Conservation (phyloP, 2,329 filamentous ascomycete species). For the Pseudophaeomoniella oleicola region DNA sequence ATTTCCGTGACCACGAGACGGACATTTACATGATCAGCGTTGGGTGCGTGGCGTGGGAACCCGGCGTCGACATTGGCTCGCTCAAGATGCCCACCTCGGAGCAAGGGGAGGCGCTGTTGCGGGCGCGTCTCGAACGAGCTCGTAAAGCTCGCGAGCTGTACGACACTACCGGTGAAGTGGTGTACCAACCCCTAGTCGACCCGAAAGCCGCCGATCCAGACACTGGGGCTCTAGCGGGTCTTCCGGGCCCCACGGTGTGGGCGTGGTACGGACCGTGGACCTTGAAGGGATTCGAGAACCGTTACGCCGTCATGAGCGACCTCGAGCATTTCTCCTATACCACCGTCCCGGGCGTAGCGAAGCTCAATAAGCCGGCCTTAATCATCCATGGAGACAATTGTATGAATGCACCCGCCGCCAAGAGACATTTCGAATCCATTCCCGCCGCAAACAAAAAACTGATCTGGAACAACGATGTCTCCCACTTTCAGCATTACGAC, state of each 20-base stretch:
- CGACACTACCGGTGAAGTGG: slow-evolving; percentile 15
- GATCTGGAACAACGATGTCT: slow-evolving; percentile 16
- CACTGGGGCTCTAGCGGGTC: slow-evolving; percentile 12
- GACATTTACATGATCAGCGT: slow-evolving; percentile 18
- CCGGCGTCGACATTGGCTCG: slow-evolving; percentile 12
- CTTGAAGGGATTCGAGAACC: slow-evolving; percentile 16
- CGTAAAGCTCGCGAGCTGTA: slow-evolving; percentile 13
- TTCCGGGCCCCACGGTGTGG: slow-evolving; percentile 16
- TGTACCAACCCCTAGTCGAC: slow-evolving; percentile 15
- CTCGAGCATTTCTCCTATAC: slow-evolving; percentile 17
- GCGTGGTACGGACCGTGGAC: slow-evolving; percentile 18
- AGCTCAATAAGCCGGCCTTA: slow-evolving; percentile 15
- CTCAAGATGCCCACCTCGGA: slow-evolving; percentile 16
- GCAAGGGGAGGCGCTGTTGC: slow-evolving; percentile 15
- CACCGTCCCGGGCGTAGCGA: slow-evolving; percentile 15
- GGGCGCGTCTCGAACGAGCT: slow-evolving; percentile 13
- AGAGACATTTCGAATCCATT: slow-evolving; percentile 13
- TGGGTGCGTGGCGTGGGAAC: slow-evolving; percentile 13
- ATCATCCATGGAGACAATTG: slow-evolving; percentile 17
- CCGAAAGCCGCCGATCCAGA: slow-evolving; percentile 12
- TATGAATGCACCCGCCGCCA: slow-evolving; percentile 16
- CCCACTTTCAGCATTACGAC: slow-evolving; percentile 15
- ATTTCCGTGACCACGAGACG: slow-evolving; percentile 16
- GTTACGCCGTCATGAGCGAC: slow-evolving; percentile 18
- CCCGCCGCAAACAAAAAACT: slow-evolving; percentile 14